Percentiles rank a stretch among this genome's conserved stretches.
phyloP scores from a whole-genome alignment of 257 asterid genomes.

The Petunia axillaris region DNA sequence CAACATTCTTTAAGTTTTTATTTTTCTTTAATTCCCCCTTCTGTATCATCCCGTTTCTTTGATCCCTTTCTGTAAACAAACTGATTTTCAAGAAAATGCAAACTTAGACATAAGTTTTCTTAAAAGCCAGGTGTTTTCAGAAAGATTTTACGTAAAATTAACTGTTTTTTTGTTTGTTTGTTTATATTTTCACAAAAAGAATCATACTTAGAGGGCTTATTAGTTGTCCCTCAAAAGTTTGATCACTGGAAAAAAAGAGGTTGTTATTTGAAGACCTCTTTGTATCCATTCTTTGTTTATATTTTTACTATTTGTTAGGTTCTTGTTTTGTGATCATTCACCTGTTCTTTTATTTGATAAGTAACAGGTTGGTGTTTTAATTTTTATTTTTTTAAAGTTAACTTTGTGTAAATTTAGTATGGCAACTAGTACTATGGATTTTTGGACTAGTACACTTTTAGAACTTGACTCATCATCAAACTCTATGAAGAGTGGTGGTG shows the following conservation, averaged over 20 bases:
- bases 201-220: constrained; percentile 57
- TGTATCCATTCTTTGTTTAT: not conserved
- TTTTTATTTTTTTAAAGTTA: not conserved
- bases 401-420: constrained; percentile 27
- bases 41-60: constrained; percentile 65
- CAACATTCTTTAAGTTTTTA: not conserved
- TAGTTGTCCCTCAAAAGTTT: constrained; percentile 56
- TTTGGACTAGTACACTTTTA: constrained; percentile 57
- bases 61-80: constrained; percentile 84
- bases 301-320: constrained; percentile 6
- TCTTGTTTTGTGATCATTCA: not conserved
- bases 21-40: constrained; percentile 39
- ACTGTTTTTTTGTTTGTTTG: not conserved
- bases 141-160: constrained; percentile 28
- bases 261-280: constrained; percentile 69
- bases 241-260: constrained; percentile 34
- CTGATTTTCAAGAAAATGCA: constrained; percentile 59
- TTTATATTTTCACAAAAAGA: not conserved
- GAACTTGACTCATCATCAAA: constrained; percentile 37
- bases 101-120: constrained; percentile 48
- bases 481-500: constrained; percentile 62
- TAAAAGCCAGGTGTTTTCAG: constrained; percentile 77
- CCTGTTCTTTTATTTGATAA: constrained; percentile 68
- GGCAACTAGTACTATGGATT: constrained; percentile 73
- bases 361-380: constrained; percentile 57